Base-by-base conservation (phyloP, 2,329 filamentous ascomycete genomes). In the Fusarium pseudocircinatum region DNA sequence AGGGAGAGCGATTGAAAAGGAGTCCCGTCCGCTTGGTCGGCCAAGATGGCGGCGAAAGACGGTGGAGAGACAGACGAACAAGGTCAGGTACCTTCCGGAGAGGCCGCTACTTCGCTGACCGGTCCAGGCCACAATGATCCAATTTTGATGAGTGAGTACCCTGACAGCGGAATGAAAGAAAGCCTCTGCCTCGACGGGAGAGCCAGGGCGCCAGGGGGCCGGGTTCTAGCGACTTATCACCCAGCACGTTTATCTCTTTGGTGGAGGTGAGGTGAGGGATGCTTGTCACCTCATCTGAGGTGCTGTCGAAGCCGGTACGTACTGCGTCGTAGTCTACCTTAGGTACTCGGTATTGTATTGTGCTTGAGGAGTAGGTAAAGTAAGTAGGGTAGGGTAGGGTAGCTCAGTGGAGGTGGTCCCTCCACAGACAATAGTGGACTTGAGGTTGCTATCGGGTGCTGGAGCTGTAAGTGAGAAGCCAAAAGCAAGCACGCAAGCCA, bases 111-210 rank as follows among this genome's bases (percentile, higher is more conserved):
- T 60, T 72, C 54, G 62, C 58, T 74, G 67, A 71, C 70, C 50
- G 67, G 70, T 74, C 70, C 62, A 74, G 70, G 70, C 62, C 70
- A 74, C 37, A 62, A 60, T 71, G 67, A 68, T 72, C 69, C 54
- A 72, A 50, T 69, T 72, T 72, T 69, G 63, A 71, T 56, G 69
- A 65, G 43, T 39, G 67, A 63, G 57, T 56, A 68, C 70, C 67
- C 70, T 74, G 67, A 71, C 49, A 26, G 63, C 53, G 54, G 56
- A 70, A 70, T 73, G 70, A 36, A 73, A 64, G 54, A 73, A 52
- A 73, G 62, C 58, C 67, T 73, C 66, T 73, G 70, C 49, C 28
- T 67, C 52, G 46, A 67, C n/a, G 30, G 34, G 24, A 58, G 47
- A 47, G 39, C 44, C 30, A 37, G 36, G 44, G 44, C 36, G 43